These are phyloP conservation scores for Epithemia pelagica DNA, from an alignment of 108 stramenopile species.

Conservation along the genomic window DNA sequence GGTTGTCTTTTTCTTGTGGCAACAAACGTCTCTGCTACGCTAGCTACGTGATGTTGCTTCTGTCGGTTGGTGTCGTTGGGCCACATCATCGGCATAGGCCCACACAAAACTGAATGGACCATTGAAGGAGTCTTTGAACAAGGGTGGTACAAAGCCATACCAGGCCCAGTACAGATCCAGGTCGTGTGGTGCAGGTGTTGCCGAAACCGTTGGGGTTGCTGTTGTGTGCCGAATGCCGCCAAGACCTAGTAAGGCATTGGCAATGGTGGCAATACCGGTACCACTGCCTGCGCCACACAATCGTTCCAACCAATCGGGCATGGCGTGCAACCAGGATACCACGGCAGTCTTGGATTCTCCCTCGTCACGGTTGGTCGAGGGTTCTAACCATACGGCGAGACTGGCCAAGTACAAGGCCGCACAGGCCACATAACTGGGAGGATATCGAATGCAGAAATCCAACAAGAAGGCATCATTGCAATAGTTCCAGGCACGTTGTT, in stretches of 20 bases:
- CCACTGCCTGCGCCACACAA: slow-evolving; percentile 18
- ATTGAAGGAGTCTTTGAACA: slow-evolving; percentile 44
- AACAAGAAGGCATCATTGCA: slow-evolving; percentile 81
- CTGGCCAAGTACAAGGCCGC: neutral
- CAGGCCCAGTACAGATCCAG: slow-evolving; percentile 18
- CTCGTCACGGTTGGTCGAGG: neutral
- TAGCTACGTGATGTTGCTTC: too few relatives aligned
- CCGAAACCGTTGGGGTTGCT: too few relatives aligned
- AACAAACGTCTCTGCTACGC: too few relatives aligned
- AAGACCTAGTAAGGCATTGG: neutral
- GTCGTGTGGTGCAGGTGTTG: neutral
- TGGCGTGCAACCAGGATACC: slow-evolving; percentile 61
- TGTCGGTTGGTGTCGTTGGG: neutral
- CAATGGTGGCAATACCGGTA: neutral
- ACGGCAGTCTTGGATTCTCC: slow-evolving; percentile 3
- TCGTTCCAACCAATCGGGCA: slow-evolving; percentile 36
- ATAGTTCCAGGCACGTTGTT: slow-evolving; percentile 78
- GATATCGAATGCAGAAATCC: slow-evolving; percentile 70
- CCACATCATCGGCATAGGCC: slow-evolving; percentile 10
- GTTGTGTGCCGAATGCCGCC: neutral
- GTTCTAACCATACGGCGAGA: slow-evolving; percentile 1
- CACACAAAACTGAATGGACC: slow-evolving; percentile 79
- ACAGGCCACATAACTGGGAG: slow-evolving; percentile 51
- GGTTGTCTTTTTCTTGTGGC: too few relatives aligned
- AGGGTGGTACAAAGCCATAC: slow-evolving; percentile 39